Percentiles rank a stretch among this genome's conserved stretches.
Evolutionary conservation across 83 land plant genomes (phyloP).

Genomic region (Isoetes engelmannii): DNA sequence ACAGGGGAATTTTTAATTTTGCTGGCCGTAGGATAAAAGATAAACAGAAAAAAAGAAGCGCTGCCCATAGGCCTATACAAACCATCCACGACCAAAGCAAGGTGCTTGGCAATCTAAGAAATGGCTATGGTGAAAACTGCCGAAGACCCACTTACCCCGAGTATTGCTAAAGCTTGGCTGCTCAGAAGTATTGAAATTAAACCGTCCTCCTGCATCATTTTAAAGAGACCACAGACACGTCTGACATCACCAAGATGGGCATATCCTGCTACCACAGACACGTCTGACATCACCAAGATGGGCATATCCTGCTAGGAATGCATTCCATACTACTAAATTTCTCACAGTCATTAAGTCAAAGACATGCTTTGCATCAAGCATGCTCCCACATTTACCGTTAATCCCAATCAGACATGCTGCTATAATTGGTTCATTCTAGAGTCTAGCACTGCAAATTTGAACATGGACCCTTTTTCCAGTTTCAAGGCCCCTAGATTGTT

Average conservation of each 20-base stretch:
- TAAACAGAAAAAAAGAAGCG: slow-evolving; percentile 15
- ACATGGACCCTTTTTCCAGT: background rate
- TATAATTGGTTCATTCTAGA: background rate
- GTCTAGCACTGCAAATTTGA: background rate
- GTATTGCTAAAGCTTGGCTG: slow-evolving; percentile 19
- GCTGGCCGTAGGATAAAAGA: too few species aligned
- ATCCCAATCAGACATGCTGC: background rate
- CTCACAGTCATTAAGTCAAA: background rate
- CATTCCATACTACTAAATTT: background rate
- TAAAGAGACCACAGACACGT: background rate
- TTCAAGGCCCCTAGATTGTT: background rate
- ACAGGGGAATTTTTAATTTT: too few species aligned
- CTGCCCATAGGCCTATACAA: slow-evolving; percentile 27
- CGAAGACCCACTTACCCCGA: slow-evolving; percentile 24
- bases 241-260: background rate
- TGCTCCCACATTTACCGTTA: background rate
- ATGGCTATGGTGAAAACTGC: too few species aligned
- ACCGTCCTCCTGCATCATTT: slow-evolving; percentile 11
- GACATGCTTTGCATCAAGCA: background rate
- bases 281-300: background rate
- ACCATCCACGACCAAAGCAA: too few species aligned
- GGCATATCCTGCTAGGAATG: background rate
- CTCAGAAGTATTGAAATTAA: slow-evolving; percentile 17
- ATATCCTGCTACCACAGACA: background rate
- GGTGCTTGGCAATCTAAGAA: too few species aligned